Evolutionary conservation across 106 monocot species (phyloP).

Genomic region (Amphibolis antarctica): DNA sequence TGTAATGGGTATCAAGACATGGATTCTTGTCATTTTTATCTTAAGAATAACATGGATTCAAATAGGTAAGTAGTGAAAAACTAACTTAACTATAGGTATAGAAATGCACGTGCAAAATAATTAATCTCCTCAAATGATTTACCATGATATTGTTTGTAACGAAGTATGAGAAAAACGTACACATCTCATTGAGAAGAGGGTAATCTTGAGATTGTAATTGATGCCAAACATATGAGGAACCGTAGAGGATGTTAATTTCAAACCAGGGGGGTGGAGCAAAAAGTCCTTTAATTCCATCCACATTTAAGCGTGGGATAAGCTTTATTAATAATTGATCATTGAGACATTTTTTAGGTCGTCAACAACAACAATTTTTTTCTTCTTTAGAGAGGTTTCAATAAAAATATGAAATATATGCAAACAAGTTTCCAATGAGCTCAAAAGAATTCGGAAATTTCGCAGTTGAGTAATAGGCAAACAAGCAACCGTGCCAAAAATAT

Average conservation of each 20-base stretch:
- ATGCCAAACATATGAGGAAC: background rate
- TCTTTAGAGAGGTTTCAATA: background rate
- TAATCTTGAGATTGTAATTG: too few relatives aligned
- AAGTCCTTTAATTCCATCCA: slow-evolving; percentile 92
- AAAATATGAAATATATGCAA: too few relatives aligned
- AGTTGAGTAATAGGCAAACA: background rate
- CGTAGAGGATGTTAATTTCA: slow-evolving; percentile 24
- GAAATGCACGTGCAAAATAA: background rate
- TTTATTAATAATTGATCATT: slow-evolving; percentile 89
- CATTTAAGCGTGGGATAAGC: slow-evolving; percentile 84
- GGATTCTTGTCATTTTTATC: too few relatives aligned
- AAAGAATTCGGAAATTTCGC: background rate
- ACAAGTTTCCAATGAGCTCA: background rate
- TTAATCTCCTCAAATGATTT: too few relatives aligned
- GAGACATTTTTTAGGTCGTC: slow-evolving; percentile 71
- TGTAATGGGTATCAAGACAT: too few relatives aligned
- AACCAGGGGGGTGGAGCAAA: slow-evolving; percentile 99
- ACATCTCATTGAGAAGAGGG: too few relatives aligned
- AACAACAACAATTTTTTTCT: too few relatives aligned
- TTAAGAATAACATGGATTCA: background rate
- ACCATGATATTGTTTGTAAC: too few relatives aligned
- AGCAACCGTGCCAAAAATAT: background rate
- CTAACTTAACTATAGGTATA: background rate
- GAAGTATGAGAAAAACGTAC: too few relatives aligned
- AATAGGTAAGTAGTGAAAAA: background rate